Evolutionary conservation across 2,329 filamentous ascomycete genomes (phyloP).

Genomic region (Colletotrichum sp.): DNA sequence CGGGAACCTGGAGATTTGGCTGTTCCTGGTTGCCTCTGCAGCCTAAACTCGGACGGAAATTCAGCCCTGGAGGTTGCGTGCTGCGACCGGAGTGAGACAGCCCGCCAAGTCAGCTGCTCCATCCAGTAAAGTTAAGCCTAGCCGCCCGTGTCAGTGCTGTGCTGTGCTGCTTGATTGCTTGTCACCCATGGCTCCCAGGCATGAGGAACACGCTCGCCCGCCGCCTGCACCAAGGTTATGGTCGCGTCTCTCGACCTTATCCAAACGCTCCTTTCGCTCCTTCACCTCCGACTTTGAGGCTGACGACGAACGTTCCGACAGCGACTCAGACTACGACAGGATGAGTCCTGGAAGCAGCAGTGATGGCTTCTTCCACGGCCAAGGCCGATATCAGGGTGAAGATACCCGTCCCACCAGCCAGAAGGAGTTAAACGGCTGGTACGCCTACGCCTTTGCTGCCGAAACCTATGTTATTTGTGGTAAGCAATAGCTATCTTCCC

Average conservation of each 20-base stretch:
- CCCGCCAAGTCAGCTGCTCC: neutral
- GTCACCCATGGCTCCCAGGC: slow-evolving; percentile 21
- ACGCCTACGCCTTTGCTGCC: slow-evolving; percentile 93
- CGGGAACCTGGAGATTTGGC: neutral
- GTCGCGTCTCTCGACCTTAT: slow-evolving; percentile 54
- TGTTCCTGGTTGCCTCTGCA: neutral
- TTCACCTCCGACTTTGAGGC: slow-evolving; percentile 70
- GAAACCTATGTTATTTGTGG: slow-evolving; percentile 97
- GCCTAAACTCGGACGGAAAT: neutral
- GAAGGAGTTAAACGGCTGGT: slow-evolving; percentile 93
- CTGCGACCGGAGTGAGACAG: slow-evolving; percentile 12
- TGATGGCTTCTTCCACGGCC: slow-evolving; percentile 38
- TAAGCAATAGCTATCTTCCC: slow-evolving; percentile 42
- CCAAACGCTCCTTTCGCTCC: slow-evolving; percentile 62
- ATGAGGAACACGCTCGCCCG: slow-evolving; percentile 31
- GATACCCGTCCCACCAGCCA: slow-evolving; percentile 86
- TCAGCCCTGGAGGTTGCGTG: neutral
- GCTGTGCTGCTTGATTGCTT: neutral
- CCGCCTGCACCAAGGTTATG: slow-evolving; percentile 50
- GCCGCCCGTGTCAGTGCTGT: neutral
- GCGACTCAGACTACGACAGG: slow-evolving; percentile 30
- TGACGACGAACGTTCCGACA: slow-evolving; percentile 69
- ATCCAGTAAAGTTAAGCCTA: slow-evolving; percentile 12
- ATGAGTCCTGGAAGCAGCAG: slow-evolving; percentile 42
- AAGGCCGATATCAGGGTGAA: slow-evolving; percentile 74